Percentiles rank a stretch among this genome's conserved stretches.
These are phyloP conservation scores for Umbelopsis sp. DNA, from an alignment of 371 early-diverging fungal genomes.

Conservation along the genomic window DNA sequence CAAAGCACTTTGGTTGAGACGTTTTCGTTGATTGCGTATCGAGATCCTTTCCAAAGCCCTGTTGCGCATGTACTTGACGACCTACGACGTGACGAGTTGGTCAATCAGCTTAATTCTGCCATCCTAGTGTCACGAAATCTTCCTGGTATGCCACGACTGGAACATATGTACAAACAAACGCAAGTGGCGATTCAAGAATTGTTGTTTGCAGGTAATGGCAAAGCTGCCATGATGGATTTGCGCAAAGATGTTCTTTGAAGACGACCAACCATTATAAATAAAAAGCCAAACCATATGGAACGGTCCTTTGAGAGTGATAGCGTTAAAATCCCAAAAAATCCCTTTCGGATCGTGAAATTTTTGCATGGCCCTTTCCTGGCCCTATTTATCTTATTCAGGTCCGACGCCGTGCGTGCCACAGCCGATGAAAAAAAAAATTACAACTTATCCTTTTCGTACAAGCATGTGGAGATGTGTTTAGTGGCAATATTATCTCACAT, in stretches of 20 bases:
- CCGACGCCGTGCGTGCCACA: no score
- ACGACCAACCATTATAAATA: neutral
- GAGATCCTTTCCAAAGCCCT: constrained; percentile 59
- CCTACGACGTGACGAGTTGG: constrained; percentile 64
- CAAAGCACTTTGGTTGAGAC: constrained; percentile 43
- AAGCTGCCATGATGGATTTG: constrained; percentile 29
- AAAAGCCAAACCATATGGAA: neutral
- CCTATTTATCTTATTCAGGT: no score
- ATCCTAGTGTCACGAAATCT: constrained; percentile 50
- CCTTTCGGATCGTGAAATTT: no score
- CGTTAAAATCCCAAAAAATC: no score
- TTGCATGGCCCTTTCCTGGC: no score
- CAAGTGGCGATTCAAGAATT: constrained; percentile 26
- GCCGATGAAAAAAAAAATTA: no score
- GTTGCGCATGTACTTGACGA: constrained; percentile 59
- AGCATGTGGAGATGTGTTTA: no score
- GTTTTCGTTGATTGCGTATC: constrained; percentile 82
- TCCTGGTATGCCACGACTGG: constrained; percentile 25
- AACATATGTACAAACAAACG: constrained; percentile 33
- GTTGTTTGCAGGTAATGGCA: constrained; percentile 24
- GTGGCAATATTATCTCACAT: no score
- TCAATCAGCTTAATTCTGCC: constrained; percentile 71
- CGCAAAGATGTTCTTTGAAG: constrained; percentile 19
- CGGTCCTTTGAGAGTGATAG: no score
- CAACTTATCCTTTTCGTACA: no score